Base-by-base conservation (phyloP, 75 land plant species). In the Sequoia sempervirens region DNA sequence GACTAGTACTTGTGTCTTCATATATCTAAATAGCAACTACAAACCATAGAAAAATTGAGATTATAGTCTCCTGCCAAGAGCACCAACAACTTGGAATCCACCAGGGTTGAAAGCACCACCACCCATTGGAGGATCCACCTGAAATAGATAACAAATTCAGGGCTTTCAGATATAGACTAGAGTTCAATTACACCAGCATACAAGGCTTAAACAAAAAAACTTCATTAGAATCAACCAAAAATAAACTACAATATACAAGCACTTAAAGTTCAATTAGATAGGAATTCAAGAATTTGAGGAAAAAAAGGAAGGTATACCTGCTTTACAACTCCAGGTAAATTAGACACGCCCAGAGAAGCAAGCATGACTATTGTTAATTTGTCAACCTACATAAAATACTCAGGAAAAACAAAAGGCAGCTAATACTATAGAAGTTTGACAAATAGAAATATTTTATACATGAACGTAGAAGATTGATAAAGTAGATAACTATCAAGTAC, bases 291-390 rank as follows among this genome's bases (percentile, higher is more conserved):
- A 61, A 61, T n/a, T n/a, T 32, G 14, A 11, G 30, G 14, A 50
- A 32, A 15, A 5, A 3, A n/a, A 1, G 3, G 36, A 52, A 78
- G 28, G 26, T 0, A 32, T 17, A 80, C 85, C 91, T 84, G 86
- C 83, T 87, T 85, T 56, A 89, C 88, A 64, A 90, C 92, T 1
- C 92, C 92, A 40, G 91, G 91, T 30, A 90, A 84, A 34, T 89
- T 82, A 1, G 85, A 34, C 91, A 90, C 89, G 72, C 86, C 86
- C 75, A 90, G 47, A 20, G 91, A 73, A 6, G 81, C 86, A 66
- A 90, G 82, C 88, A 90, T 69, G 58, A 89, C 91, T 30, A 89
- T 84, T 4, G 92, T 90, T 82, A 89, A 91, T 80, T 90, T 90
- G 84, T 90, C 91, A 47, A 90, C 92, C 92, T 90, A 20, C 66